phyloP scores from a whole-genome alignment of 2,329 filamentous ascomycete genomes.

The Monosporascus sp. region DNA sequence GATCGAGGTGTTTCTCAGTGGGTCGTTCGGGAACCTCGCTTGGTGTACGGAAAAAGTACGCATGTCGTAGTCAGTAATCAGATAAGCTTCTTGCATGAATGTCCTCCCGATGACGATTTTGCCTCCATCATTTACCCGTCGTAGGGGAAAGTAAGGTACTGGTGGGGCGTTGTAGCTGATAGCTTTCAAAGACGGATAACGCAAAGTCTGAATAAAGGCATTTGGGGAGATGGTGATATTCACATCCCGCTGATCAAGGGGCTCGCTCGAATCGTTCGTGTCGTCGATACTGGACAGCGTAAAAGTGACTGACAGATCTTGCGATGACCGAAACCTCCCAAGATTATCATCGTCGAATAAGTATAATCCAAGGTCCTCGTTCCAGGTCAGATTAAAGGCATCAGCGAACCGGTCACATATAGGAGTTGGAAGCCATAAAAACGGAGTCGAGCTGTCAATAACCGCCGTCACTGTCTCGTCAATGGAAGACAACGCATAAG shows the following conservation, averaged over 20 bases:
- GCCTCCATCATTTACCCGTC: conserved; percentile 45
- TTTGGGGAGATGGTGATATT: conserved; percentile 50
- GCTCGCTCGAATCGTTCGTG: conserved; percentile 44
- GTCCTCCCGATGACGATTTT: conserved; percentile 60
- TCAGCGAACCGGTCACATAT: conserved; percentile 61
- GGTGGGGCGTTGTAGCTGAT: conserved; percentile 39
- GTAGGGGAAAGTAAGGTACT: conserved; percentile 61
- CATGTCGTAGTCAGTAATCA: conserved; percentile 52
- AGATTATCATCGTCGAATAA: conserved; percentile 54
- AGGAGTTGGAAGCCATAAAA: conserved; percentile 54
- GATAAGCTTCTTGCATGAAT: conserved; percentile 65
- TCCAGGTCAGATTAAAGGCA: conserved; percentile 59
- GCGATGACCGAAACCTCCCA: conserved; percentile 35
- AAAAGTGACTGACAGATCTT: conserved; percentile 51
- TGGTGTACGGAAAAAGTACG: conserved; percentile 50
- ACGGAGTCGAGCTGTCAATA: conserved; percentile 60
- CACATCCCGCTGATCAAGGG: conserved; percentile 42
- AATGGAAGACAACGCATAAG: conserved; percentile 36
- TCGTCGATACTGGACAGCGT: conserved; percentile 51
- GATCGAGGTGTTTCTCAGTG: conserved; percentile 34
- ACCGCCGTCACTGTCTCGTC: conserved; percentile 44
- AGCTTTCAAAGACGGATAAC: conserved; percentile 42
- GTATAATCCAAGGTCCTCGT: conserved; percentile 59
- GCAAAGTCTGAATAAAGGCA: conserved; percentile 44
- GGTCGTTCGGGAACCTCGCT: conserved; percentile 44